Evolutionary conservation across 768 basidiomycete species (phyloP).

Genomic region (Clitopilus hobsonii): DNA sequence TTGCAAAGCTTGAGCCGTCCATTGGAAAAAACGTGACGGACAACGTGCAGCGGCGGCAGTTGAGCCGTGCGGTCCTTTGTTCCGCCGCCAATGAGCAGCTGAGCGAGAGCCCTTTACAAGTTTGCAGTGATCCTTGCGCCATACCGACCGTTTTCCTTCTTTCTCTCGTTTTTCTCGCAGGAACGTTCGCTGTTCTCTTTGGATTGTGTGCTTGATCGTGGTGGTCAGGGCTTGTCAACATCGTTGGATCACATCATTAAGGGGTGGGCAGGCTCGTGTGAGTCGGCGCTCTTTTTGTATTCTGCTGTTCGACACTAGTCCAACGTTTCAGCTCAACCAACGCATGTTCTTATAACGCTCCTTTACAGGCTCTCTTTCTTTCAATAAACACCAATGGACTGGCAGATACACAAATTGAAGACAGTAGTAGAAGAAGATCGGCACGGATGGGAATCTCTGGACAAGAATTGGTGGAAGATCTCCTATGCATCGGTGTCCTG

Average conservation of each 20-base stretch:
- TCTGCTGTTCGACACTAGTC: not conserved
- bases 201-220: not conserved
- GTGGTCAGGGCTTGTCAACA: not conserved
- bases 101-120: conserved; percentile 29
- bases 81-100: conserved; percentile 17
- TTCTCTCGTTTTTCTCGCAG: not conserved
- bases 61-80: conserved; percentile 20
- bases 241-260: not conserved
- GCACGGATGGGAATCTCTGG: conserved; percentile 34
- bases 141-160: conserved; percentile 10
- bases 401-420: conserved; percentile 14
- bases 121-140: conserved; percentile 18
- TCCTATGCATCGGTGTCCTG: conserved; percentile 34
- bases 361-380: conserved; percentile 9
- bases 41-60: conserved; percentile 23
- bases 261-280: not conserved
- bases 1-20: too few species aligned
- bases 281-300: not conserved
- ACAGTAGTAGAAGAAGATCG: conserved; percentile 20
- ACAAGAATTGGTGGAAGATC: conserved; percentile 35
- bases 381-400: conserved; percentile 19
- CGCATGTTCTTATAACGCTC: conserved; percentile 6
- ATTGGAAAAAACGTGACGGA: conserved; percentile 13
- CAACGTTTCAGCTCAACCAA: not conserved
- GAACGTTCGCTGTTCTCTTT: not conserved